phyloP scores from a whole-genome alignment of 2,329 filamentous ascomycete species.

The Cercospora nicotianae region DNA sequence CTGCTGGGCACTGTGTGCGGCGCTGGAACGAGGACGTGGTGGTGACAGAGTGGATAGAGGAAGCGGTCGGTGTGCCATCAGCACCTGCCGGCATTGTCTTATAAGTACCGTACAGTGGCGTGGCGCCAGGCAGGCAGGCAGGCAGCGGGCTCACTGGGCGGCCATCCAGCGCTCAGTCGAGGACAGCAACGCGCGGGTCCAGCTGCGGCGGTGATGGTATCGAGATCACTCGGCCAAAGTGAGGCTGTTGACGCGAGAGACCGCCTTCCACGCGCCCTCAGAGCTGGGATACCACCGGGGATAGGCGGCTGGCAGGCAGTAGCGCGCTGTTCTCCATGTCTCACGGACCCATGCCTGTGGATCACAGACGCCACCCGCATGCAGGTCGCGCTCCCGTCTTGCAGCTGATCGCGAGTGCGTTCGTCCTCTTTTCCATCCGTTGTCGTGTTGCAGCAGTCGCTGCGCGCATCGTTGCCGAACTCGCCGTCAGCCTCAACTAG shows the following conservation, averaged over 20 bases:
- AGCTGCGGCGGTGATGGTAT: slow-evolving; percentile 3
- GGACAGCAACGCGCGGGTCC: neutral
- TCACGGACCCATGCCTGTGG: neutral
- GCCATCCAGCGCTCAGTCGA: neutral
- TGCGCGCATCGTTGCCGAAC: neutral
- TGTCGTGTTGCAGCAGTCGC: neutral
- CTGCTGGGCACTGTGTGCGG: neutral
- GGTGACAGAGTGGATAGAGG: neutral
- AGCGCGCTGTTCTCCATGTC: neutral
- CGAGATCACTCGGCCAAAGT: neutral
- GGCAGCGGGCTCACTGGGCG: neutral
- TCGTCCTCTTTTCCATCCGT: neutral
- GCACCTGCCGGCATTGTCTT: slow-evolving; percentile 11
- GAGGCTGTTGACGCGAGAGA: slow-evolving; percentile 16
- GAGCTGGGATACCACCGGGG: slow-evolving; percentile 3
- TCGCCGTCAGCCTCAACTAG: neutral
- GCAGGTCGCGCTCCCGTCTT: neutral
- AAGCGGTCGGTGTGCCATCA: slow-evolving; percentile 4
- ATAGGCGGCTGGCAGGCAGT: neutral
- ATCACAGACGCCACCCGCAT: neutral
- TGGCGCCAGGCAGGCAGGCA: neutral
- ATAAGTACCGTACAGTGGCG: neutral
- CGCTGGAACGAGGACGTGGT: neutral
- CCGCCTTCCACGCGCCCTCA: slow-evolving; percentile 5
- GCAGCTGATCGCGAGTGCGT: neutral